A percentile compares a stretch with the other conserved stretches of the same genome.
These are phyloP conservation scores for Ceratocystis papillata DNA, from an alignment of 2,329 filamentous ascomycete genomes.

Conservation along the genomic window DNA sequence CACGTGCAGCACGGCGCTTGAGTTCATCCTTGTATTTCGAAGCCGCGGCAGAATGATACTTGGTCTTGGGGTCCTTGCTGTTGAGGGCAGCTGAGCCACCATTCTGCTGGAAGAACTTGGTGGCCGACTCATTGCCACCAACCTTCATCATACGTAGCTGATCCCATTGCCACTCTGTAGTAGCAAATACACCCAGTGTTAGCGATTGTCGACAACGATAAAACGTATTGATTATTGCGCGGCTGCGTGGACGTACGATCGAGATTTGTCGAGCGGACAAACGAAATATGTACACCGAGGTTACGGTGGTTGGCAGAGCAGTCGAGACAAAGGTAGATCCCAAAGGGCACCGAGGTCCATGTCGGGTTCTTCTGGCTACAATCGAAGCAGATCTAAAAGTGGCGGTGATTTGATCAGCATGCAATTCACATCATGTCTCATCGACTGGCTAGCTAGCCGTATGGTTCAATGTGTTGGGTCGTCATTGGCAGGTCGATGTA, in stretches of 20 bases:
- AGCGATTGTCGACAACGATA: background rate
- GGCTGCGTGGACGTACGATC: conserved; percentile 60
- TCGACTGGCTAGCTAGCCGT: conserved; percentile 2
- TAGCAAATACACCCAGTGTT: background rate
- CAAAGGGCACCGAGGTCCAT: conserved; percentile 94
- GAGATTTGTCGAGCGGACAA: conserved; percentile 95
- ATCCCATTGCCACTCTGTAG: conserved; percentile 91
- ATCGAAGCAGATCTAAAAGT: conserved; percentile 81
- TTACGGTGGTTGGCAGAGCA: conserved; percentile 96
- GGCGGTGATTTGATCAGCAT: conserved; percentile 25
- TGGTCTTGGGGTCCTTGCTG: conserved; percentile 93
- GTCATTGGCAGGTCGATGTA: conserved; percentile 34
- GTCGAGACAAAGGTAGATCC: conserved; percentile 95
- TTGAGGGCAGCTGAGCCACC: conserved; percentile 86
- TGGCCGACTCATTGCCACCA: conserved; percentile 93
- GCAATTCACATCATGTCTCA: conserved; percentile 7
- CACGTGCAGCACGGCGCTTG: conserved; percentile 69
- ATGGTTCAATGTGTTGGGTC: background rate
- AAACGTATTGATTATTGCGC: background rate
- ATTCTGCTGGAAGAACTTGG: conserved; percentile 96
- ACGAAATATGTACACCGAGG: conserved; percentile 96
- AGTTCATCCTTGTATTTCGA: conserved; percentile 97
- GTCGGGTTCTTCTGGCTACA: conserved; percentile 96
- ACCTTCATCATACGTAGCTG: conserved; percentile 97
- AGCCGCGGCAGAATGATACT: conserved; percentile 88